Evolutionary conservation across 2,329 filamentous ascomycete genomes (phyloP), one percentile per base, ranked within the genome.

Genomic region (Cladophialophora bantiana): DNA sequence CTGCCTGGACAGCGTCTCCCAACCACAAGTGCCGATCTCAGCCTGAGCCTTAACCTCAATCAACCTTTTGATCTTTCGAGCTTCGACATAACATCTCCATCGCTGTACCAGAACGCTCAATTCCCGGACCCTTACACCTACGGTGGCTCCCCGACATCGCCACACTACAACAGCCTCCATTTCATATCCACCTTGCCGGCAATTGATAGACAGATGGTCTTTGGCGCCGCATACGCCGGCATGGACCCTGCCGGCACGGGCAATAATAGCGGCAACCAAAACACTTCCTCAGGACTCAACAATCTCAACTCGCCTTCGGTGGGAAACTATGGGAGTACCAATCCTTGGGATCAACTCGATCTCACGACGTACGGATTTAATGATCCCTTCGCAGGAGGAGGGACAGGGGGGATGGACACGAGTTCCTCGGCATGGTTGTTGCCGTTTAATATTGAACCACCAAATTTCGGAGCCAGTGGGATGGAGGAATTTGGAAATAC

Each of bases 371-470:
- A 60, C 72, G 68, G 68, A 13, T 62, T 65, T 15, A 64, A 63
- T 34, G 69, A 68, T 34, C 65, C 64, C 4, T 58, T 70, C 13
- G 61, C 57, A 18, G 57, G 57, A 12, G 66, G 68, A 38, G 65
- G 66, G 5, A 55, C 42, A 4, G 57, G 57, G 7, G 60, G 59
- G 38, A 64, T 67, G 66, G 69, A 69, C 52, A 67, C 60, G 12
- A 60, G 66, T 31, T 68, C 66, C 32, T 68, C 89, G 60, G 92
- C 91, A 4, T 98, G 94, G 92, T 96, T 96, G 77, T 89, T 96
- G 82, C 93, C 94, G 1, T 96, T 97, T 79, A 96, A 96, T 75
- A 88, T 96, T 79, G 91, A 95, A 66, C 91, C 93, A 20, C 88
- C 91, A 0, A 86, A 88, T 40, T 71, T 72, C 42, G 67, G 70